Evolutionary conservation across 805 yeast species (phyloP).

Genomic region (Zygoascus flipseniorum): DNA sequence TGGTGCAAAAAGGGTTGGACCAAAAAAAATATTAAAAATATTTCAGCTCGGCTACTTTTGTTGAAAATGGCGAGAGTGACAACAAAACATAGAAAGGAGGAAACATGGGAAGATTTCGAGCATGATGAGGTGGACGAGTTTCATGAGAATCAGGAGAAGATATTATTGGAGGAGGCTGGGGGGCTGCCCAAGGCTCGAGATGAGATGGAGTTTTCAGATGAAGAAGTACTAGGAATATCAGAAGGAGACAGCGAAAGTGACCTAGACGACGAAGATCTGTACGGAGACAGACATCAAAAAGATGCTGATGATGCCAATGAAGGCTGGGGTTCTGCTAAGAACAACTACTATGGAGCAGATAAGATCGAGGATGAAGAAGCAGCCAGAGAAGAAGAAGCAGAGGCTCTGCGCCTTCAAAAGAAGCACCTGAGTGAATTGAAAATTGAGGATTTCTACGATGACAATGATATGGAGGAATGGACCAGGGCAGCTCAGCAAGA

Average conservation of each 20-base stretch:
- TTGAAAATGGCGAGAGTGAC: neutral
- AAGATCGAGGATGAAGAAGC: conserved; percentile 19
- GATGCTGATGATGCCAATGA: conserved; percentile 25
- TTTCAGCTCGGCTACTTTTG: no score
- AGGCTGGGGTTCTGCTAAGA: conserved; percentile 40
- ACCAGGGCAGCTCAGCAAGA: conserved; percentile 44
- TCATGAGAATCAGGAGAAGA: conserved; percentile 26
- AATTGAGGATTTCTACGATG: conserved; percentile 70
- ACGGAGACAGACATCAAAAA: conserved; percentile 25
- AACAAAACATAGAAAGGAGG: neutral
- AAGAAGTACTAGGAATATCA: conserved; percentile 42
- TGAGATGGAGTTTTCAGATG: conserved; percentile 40
- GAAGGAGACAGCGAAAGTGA: conserved; percentile 38
- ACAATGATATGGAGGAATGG: conserved; percentile 78
- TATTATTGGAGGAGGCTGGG: conserved; percentile 20
- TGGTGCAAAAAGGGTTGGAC: no score
- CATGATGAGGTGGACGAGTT: conserved; percentile 11
- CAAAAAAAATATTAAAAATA: no score
- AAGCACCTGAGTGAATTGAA: conserved; percentile 54
- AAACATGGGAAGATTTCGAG: neutral
- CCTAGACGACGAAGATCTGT: conserved; percentile 41
- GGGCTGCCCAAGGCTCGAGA: conserved; percentile 9
- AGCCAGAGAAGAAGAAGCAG: conserved; percentile 68
- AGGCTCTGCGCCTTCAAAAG: conserved; percentile 81
- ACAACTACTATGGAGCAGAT: conserved; percentile 34